These are phyloP conservation scores for Sphaceloma murrayae DNA, from an alignment of 2,329 filamentous ascomycete genomes.

Conservation along the genomic window DNA sequence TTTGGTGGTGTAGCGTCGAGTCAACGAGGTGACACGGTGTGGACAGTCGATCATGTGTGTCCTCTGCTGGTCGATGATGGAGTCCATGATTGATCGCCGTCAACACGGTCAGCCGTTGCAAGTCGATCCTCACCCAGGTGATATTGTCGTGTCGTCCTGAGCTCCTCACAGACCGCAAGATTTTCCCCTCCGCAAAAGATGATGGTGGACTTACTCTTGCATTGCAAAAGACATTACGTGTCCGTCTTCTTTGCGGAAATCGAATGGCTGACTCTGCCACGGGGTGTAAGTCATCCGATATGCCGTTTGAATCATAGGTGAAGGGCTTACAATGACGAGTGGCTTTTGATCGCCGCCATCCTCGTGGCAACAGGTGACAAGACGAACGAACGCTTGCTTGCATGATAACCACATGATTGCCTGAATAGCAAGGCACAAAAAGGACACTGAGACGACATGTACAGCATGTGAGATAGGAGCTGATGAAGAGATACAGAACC, in stretches of 20 bases:
- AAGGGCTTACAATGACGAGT: conserved; percentile 4
- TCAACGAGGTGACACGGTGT: too few relatives aligned
- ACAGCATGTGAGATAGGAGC: conserved; percentile 1
- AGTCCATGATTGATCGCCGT: too few relatives aligned
- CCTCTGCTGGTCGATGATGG: too few relatives aligned
- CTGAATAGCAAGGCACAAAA: not conserved
- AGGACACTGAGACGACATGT: not conserved
- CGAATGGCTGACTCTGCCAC: conserved; percentile 6
- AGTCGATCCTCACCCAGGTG: too few relatives aligned
- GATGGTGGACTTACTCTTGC: conserved; percentile 2
- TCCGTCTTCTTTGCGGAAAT: conserved; percentile 13
- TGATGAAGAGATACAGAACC: not conserved
- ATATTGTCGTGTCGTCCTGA: too few relatives aligned
- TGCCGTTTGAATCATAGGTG: not conserved
- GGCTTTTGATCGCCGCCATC: not conserved
- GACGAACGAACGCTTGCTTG: conserved; percentile 11
- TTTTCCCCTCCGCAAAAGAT: not conserved
- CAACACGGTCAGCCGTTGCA: too few relatives aligned
- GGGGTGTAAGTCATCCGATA: not conserved
- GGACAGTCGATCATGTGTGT: too few relatives aligned
- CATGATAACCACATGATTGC: conserved; percentile 8
- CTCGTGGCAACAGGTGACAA: conserved; percentile 9
- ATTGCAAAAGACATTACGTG: conserved; percentile 4
- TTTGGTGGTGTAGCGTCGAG: too few relatives aligned
- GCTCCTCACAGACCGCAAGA: not conserved